Conservation (phyloP, 441 rosid genomes). For the Mallotus japonicus region DNA sequence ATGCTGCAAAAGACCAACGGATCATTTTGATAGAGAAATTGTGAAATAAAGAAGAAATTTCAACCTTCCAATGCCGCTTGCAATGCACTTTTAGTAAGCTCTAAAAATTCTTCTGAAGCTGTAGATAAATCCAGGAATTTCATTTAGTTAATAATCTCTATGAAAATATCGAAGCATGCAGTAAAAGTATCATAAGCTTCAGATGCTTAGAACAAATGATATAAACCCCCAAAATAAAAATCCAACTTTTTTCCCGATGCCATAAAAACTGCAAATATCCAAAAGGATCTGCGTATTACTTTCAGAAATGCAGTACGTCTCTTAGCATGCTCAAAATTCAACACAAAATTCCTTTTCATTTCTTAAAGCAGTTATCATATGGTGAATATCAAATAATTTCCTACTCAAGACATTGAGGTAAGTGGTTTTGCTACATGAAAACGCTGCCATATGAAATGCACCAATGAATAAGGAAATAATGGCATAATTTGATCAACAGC, state of each 20-base stretch:
- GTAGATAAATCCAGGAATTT: conserved; percentile 30
- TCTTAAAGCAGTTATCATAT: neutral
- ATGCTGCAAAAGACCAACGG: conserved; percentile 1
- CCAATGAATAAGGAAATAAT: neutral
- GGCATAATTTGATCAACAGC: neutral
- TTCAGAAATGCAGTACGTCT: neutral
- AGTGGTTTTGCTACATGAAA: neutral
- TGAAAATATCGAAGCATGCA: neutral
- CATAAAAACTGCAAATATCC: neutral
- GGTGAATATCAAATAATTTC: no score
- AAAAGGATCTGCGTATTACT: neutral
- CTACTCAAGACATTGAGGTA: neutral
- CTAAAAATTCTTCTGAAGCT: conserved; percentile 97
- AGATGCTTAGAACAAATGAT: neutral
- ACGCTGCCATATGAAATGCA: neutral
- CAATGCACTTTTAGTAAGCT: conserved; percentile 87
- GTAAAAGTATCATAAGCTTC: neutral
- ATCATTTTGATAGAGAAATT: conserved; percentile 13
- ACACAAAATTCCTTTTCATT: neutral
- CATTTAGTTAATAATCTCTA: neutral
- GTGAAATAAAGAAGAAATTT: neutral
- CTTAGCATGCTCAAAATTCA: conserved; percentile 5
- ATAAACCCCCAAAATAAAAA: neutral
- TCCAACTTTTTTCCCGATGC: no score
- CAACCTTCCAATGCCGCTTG: conserved; percentile 92